These are phyloP conservation scores for Termitomyces sp. DNA, from an alignment of 768 basidiomycete species.

Conservation along the genomic window DNA sequence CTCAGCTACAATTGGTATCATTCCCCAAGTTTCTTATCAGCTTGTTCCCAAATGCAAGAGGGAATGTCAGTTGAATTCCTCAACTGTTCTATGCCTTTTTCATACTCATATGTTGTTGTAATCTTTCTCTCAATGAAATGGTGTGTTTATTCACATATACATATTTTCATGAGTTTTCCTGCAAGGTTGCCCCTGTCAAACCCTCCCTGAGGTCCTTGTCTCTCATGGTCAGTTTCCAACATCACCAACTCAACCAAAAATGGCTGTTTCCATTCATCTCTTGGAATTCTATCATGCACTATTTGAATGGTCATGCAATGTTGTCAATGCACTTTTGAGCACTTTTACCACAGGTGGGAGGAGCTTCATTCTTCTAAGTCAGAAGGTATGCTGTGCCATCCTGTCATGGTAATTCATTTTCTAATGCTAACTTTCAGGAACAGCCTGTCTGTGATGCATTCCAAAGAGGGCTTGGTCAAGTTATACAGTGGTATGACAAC, in stretches of 20 bases:
- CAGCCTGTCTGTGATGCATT: slow-evolving; percentile 4
- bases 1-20: not conserved
- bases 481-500: slow-evolving; percentile 7
- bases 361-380: not conserved
- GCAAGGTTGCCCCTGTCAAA: slow-evolving; percentile 20
- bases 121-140: not conserved
- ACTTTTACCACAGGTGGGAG: slow-evolving; percentile 29
- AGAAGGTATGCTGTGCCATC: slow-evolving; percentile 19
- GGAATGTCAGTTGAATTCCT: not conserved
- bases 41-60: not conserved
- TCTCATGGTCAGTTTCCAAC: slow-evolving; percentile 31
- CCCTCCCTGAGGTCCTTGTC: slow-evolving; percentile 22
- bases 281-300: slow-evolving; percentile 29
- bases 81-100: slow-evolving; percentile 12
- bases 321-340: slow-evolving; percentile 25
- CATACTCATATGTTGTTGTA: slow-evolving; percentile 8
- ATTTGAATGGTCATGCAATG: slow-evolving; percentile 35
- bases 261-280: slow-evolving; percentile 25
- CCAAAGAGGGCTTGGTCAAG: not conserved
- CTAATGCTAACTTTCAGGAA: not conserved
- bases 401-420: too few relatives aligned
- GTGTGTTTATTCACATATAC: not conserved
- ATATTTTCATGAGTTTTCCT: slow-evolving; percentile 7
- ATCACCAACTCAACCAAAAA: slow-evolving; percentile 20
- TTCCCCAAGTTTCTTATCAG: not conserved